Base-by-base conservation (phyloP, 805 yeast species). In the Saccharomycopsis lassenensis region DNA sequence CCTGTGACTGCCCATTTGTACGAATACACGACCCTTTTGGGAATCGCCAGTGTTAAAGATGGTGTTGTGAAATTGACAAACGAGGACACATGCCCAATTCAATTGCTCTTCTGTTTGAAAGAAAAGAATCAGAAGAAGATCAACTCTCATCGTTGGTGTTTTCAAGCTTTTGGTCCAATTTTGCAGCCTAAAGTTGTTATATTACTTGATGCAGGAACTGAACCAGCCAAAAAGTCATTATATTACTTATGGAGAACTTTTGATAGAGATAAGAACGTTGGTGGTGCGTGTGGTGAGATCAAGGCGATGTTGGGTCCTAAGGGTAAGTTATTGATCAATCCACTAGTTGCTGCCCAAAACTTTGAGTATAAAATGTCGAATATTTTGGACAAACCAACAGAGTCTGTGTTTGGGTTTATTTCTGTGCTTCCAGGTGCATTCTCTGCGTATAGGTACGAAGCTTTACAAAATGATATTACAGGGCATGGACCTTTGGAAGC, bases 281-380 rank as follows among this genome's bases (percentile, higher is more conserved):
- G 81, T 4, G 82, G 82, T 18, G 80, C 81, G 4, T 74, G 80
- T 57, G 82, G 82, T n/a, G 82, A 74, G 48, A 74, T 74, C 48
- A 74, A 71, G 39, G 78, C 79, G 2, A 63, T 70, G 51, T 57
- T 74, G 52, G 69, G 69, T 11, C 62, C 62, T 25, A 58, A 59
- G 35, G 50, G 64, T 14, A 67, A 62, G 48, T 62, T 68, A 44
- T 48, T 71, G 41, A 59, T 72, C 26, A 74, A 75, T 49, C 80
- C 39, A 10, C 54, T 74, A 24, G 78, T 75, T 12, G 77, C 77
- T 11, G 73, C 74, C 5, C 82, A 74, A 50, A 75, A 75, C 49
- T 74, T 74, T 48, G 81, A 74, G 55, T 74, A 74, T 51, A 74
- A 74, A 49, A 74, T 75, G 48, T 74, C 81, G 36, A 74, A 74